Base-by-base conservation (phyloP, 2,329 filamentous ascomycete species). In the Gliomastix tumulicola region DNA sequence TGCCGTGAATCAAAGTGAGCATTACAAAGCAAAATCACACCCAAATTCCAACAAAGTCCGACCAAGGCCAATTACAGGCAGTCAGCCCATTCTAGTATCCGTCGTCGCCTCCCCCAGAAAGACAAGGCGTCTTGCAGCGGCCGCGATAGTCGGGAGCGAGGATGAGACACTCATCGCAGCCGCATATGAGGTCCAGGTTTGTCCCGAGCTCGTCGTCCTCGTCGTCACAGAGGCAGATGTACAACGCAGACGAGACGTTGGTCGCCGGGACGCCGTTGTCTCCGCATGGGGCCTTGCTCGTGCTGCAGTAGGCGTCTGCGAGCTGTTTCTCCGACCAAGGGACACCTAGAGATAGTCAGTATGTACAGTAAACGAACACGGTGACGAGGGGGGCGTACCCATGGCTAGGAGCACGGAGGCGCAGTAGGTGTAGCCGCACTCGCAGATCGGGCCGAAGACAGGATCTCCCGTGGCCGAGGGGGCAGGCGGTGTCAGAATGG, bases 351-450 rank as follows among this genome's bases (percentile, higher is more conserved):
- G 3, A 16, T 19, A 16, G 19, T 40, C 20, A 37, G 37, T 37
- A 23, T 28, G 27, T 15, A 15, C 21, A 32, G 11, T 8, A 21
- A 11, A 27, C 15, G 12, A 9, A n/a, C 15, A 23, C 13, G 22
- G 19, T 20, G 21, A 20, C n/a, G 16, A 21, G 16, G 11, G 19
- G 9, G 3, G 44, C 51, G 32, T 49, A 60, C 59, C 49, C 59
- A 62, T 62, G 2, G 37, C 47, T 48, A 56, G 52, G 16, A 65
- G 49, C 11, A 65, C 60, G 3, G 55, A 50, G 9, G 59, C 58
- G 40, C 61, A 65, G 39, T 65, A 65, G 4, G 61, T 65, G 37
- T 63, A 64, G 37, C 61, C 61, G 41, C 61, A 65, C 40, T 63
- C 55, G 43, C 61, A 65, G 36, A 56, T 55, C 13, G 60, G 45